Percentiles rank a stretch among this genome's conserved stretches.
These are phyloP conservation scores for Xylaria sp. DNA, from an alignment of 2,329 filamentous ascomycete species.

Conservation along the genomic window DNA sequence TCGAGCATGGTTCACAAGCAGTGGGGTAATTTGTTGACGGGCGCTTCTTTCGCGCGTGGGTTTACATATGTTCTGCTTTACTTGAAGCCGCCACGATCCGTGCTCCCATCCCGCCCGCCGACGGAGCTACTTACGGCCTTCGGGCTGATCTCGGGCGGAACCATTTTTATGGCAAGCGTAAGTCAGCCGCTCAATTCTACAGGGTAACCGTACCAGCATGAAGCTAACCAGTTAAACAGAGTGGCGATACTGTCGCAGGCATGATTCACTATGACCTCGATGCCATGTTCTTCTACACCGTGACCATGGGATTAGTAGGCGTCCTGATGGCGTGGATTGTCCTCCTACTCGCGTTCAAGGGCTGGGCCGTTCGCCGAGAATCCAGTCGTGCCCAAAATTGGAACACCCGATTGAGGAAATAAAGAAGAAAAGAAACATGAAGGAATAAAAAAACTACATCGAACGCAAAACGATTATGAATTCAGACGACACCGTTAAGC, in stretches of 20 bases:
- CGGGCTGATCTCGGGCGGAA: constrained; percentile 82
- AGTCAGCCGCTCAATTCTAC: constrained; percentile 44
- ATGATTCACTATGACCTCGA: constrained; percentile 80
- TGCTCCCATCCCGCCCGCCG: constrained; percentile 82
- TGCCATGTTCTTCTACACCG: constrained; percentile 92
- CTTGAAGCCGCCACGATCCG: constrained; percentile 78
- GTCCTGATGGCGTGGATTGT: constrained; percentile 87
- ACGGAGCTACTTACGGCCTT: constrained; percentile 89
- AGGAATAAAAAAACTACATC: background rate
- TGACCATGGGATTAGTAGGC: constrained; percentile 82
- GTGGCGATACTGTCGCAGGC: constrained; percentile 75
- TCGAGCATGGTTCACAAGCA: constrained; percentile 93
- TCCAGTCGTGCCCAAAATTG: constrained; percentile 30
- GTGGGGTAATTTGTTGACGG: constrained; percentile 86
- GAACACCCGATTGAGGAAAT: constrained; percentile 27
- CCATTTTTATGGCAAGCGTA: constrained; percentile 92
- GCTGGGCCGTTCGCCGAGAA: constrained; percentile 72
- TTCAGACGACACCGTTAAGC: background rate
- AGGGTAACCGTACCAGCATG: background rate
- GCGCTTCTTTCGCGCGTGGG: constrained; percentile 77
- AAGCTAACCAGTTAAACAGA: constrained; percentile 50
- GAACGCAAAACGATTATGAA: background rate
- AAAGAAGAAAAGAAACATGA: background rate
- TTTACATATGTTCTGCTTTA: constrained; percentile 82
- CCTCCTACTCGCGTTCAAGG: constrained; percentile 80